These are phyloP conservation scores for Cyclostephanos invisitatus DNA, from an alignment of 108 stramenopile species.

Conservation along the genomic window DNA sequence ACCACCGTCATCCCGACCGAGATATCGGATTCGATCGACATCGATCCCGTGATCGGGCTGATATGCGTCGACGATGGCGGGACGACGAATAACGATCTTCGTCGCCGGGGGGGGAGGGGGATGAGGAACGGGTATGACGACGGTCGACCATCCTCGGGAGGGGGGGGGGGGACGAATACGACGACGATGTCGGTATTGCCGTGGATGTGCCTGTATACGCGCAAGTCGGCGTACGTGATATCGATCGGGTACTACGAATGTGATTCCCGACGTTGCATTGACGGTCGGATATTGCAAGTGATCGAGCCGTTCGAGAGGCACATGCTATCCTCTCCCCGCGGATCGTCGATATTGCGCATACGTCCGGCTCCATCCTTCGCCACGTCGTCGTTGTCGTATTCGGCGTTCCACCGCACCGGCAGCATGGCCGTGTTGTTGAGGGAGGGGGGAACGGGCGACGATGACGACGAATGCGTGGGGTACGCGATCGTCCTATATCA, in stretches of 20 bases:
- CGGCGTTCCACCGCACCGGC: constrained; percentile 21
- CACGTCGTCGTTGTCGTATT: constrained; percentile 12
- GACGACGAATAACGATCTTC: constrained; percentile 5
- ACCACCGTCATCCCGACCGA: constrained; percentile 48
- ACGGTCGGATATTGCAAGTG: constrained; percentile 41
- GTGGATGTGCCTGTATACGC: constrained; percentile 72
- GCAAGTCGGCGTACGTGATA: constrained; percentile 62
- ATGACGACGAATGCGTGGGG: background rate
- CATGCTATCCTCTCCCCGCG: constrained; percentile 30
- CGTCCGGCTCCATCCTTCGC: constrained; percentile 51
- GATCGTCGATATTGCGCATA: constrained; percentile 55
- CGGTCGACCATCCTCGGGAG: background rate
- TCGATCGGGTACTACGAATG: constrained; percentile 47
- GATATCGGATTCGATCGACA: constrained; percentile 38
- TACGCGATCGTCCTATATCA: constrained; percentile 34
- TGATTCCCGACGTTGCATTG: background rate
- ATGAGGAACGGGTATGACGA: background rate
- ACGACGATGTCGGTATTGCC: constrained; percentile 35
- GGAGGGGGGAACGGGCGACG: constrained; percentile 16
- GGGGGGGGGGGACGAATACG: background rate
- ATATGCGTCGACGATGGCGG: constrained; percentile 59
- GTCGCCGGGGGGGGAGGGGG: no score
- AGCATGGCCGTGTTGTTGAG: constrained; percentile 38
- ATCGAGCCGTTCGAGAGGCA: constrained; percentile 66
- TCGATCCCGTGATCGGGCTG: constrained; percentile 67